These are phyloP conservation scores for Beauveria sp. DNA, from an alignment of 2,329 filamentous ascomycete genomes.

Conservation along the genomic window DNA sequence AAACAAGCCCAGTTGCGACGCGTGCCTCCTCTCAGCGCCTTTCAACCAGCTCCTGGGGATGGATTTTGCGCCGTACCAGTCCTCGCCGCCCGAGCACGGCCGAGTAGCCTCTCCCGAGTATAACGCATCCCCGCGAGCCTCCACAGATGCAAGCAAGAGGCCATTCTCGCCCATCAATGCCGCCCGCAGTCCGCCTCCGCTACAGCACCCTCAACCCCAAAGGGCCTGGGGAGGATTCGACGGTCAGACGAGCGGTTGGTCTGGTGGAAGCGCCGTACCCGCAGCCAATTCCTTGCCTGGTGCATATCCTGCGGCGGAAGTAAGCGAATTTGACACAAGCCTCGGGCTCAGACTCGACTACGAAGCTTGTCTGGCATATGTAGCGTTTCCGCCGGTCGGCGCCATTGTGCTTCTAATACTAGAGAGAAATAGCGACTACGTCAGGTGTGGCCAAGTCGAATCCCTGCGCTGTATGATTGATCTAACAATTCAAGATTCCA, in stretches of 20 bases:
- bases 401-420: constrained; percentile 76
- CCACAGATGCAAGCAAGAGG: constrained; percentile 45
- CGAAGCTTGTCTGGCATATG: constrained; percentile 84
- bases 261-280: constrained; percentile 15
- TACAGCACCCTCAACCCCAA: constrained; percentile 48
- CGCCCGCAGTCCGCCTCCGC: constrained; percentile 32
- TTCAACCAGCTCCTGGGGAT: constrained; percentile 36
- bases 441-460: constrained; percentile 52
- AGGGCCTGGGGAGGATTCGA: constrained; percentile 42
- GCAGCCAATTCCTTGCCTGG: constrained; percentile 24
- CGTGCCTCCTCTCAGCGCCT: not conserved
- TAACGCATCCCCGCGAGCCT: constrained; percentile 44
- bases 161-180: constrained; percentile 43
- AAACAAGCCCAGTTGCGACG: not conserved
- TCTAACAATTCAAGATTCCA: constrained; percentile 55
- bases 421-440: constrained; percentile 98
- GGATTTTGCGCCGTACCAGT: constrained; percentile 98
- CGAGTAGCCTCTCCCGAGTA: constrained; percentile 66
- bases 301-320: constrained; percentile 37
- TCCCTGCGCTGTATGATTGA: not conserved
- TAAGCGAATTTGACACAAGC: constrained; percentile 86
- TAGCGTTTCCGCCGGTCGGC: constrained; percentile 76
- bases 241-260: constrained; percentile 27
- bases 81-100: constrained; percentile 75
- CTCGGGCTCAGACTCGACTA: constrained; percentile 79